These are phyloP conservation scores for Geotrichum carabidarum DNA, from an alignment of 1,139 yeast genomes.

Conservation along the genomic window DNA sequence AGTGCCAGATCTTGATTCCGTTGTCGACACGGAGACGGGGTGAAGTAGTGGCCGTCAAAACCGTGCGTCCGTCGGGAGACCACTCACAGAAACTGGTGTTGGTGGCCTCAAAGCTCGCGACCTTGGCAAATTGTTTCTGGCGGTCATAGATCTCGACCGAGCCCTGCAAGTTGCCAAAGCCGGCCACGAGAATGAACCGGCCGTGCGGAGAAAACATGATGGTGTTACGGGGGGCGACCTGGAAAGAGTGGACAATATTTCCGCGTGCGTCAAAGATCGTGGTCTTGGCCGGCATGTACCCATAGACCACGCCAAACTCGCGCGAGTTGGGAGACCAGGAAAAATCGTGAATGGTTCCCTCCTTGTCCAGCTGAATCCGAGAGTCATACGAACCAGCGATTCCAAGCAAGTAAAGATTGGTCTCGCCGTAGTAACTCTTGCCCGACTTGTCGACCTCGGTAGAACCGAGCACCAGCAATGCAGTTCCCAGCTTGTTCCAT, in stretches of 20 bases:
- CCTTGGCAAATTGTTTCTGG: constrained; percentile 73
- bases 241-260: constrained; percentile 74
- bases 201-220: constrained; percentile 92
- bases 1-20: constrained; percentile 92
- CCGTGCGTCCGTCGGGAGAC: constrained; percentile 96
- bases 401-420: constrained; percentile 83
- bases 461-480: constrained; percentile 85
- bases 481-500: constrained; percentile 95
- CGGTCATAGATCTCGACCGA: constrained; percentile 93
- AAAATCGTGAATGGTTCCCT: constrained; percentile 96
- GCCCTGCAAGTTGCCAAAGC: constrained; percentile 97
- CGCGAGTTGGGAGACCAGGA: constrained; percentile 96
- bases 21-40: constrained; percentile 97
- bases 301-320: constrained; percentile 95
- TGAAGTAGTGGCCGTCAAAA: constrained; percentile 92
- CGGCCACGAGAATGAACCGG: constrained; percentile 84
- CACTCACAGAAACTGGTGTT: constrained; percentile 94
- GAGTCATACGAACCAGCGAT: constrained; percentile 91
- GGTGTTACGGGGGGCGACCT: constrained; percentile 86
- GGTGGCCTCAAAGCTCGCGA: constrained; percentile 80
- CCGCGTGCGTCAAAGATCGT: constrained; percentile 95
- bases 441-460: constrained; percentile 95
- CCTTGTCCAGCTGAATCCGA: constrained; percentile 78
- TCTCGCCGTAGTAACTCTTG: constrained; percentile 94
- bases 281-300: constrained; percentile 96